Conservation (phyloP, 495 filamentous ascomycete genomes). For the Lentithecium fluviatile region DNA sequence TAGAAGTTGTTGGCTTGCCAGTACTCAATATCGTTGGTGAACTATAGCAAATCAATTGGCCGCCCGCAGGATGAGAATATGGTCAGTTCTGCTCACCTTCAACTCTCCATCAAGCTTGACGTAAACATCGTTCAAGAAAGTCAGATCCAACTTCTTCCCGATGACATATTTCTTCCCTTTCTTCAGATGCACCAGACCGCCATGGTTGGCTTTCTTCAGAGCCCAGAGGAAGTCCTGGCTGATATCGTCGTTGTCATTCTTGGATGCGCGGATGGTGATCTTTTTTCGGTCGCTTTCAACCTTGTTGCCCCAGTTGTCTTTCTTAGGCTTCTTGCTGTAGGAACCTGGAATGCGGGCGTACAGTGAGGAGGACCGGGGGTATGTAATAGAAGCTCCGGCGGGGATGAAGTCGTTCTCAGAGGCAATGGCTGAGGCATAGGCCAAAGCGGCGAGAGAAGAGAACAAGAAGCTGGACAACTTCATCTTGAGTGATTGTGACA, state of each 20-base stretch:
- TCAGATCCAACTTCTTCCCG: slow-evolving; percentile 65
- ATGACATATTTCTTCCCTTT: slow-evolving; percentile 56
- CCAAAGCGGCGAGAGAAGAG: slow-evolving; percentile 6
- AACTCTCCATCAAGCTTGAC: slow-evolving; percentile 25
- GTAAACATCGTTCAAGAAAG: slow-evolving; percentile 58
- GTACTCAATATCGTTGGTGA: slow-evolving; percentile 66
- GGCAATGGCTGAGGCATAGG: neutral
- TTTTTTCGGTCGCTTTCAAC: slow-evolving; percentile 25
- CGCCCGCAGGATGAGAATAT: neutral
- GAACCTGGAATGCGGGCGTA: neutral
- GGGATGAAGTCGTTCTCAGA: slow-evolving; percentile 10
- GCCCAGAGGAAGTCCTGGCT: slow-evolving; percentile 41
- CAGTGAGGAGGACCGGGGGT: neutral
- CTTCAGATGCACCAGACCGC: slow-evolving; percentile 64
- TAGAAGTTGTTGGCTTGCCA: slow-evolving; percentile 65
- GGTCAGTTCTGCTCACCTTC: slow-evolving; percentile 2
- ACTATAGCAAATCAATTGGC: slow-evolving; percentile 36
- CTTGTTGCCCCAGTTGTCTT: slow-evolving; percentile 25
- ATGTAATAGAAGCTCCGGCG: slow-evolving; percentile 14
- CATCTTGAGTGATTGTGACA: slow-evolving; percentile 6
- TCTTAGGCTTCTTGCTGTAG: neutral
- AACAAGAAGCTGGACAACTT: slow-evolving; percentile 4
- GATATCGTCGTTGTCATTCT: slow-evolving; percentile 21
- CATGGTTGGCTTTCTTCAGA: slow-evolving; percentile 62
- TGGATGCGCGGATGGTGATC: slow-evolving; percentile 22